Conservation (phyloP, 1,284 basidiomycete genomes). For the Phellinidium pouzarii region DNA sequence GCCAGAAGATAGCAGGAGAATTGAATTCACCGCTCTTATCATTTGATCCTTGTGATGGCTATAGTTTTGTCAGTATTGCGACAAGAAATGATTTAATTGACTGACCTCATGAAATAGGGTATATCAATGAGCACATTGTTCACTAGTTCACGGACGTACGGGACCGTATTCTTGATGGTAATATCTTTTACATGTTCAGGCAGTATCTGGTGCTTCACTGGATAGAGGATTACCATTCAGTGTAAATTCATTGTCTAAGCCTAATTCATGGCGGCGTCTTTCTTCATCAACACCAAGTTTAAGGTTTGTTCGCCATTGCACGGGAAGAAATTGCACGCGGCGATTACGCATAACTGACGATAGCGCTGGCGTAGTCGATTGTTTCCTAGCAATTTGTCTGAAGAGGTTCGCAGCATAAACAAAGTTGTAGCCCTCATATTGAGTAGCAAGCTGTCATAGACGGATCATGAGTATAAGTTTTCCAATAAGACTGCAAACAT, state of each 20-base stretch:
- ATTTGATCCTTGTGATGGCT: constrained; percentile 41
- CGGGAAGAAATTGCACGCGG: constrained; percentile 42
- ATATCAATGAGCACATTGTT: constrained; percentile 41
- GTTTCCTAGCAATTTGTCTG: constrained; percentile 35
- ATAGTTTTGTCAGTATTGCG: constrained; percentile 8
- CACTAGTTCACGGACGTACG: constrained; percentile 37
- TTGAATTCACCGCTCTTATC: constrained; percentile 37
- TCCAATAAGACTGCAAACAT: constrained; percentile 8
- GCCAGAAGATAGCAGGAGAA: constrained; percentile 17
- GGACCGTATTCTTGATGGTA: constrained; percentile 38
- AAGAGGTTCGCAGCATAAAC: constrained; percentile 42
- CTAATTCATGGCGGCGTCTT: constrained; percentile 34
- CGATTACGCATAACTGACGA: constrained; percentile 36
- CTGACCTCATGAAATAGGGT: constrained; percentile 31
- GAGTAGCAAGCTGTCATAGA: constrained; percentile 30
- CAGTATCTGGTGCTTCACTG: not conserved
- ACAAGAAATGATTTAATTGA: not conserved
- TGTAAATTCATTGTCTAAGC: constrained; percentile 38
- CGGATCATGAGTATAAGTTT: not conserved
- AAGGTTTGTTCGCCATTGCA: constrained; percentile 45
- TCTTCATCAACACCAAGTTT: constrained; percentile 34
- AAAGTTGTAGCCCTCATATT: constrained; percentile 41
- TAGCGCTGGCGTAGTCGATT: constrained; percentile 34
- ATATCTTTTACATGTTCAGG: constrained; percentile 28
- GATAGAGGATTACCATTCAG: constrained; percentile 29